Evolutionary conservation across 371 early-diverging fungal genomes (phyloP), one percentile per base, ranked within the genome.

Genomic region (Syncephalis fuscata): DNA sequence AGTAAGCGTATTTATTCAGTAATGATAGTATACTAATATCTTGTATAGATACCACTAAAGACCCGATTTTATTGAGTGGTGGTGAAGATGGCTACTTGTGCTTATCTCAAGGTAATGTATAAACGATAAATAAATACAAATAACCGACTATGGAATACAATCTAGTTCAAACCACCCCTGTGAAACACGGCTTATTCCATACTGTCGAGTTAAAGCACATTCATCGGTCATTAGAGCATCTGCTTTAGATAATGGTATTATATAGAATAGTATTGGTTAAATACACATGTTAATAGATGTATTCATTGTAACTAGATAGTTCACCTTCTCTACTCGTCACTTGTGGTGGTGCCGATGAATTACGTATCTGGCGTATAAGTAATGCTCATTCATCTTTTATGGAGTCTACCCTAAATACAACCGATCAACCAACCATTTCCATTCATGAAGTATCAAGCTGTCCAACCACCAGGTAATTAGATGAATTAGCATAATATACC

Each of bases 71-170:
- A 52, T 67, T 64, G 17, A 68, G 70, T 0, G 69, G 67, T 38
- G 68, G 66, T 14, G 73, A 73, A 44, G 73, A 73, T 45, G 67
- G 69, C 14, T 47, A 68, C 1, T 55, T 73, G 23, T 54, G 63
- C 19, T 56, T 73, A 17, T 53, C 44, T 48, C 53, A 53, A 32
- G 46, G 53, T 53, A 42, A 48, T 21, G 5, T 21, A 39, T 24
- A 19, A 9, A 17, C 27, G 22, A 26, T 25, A 36, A n/a, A 27
- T 27, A 25, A n/a, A n/a, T n/a, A n/a, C n/a, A n/a, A n/a, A n/a
- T n/a, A n/a, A n/a, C n/a, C n/a, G n/a, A n/a, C n/a, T n/a, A n/a
- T n/a, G n/a, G n/a, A n/a, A n/a, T n/a, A n/a, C n/a, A n/a, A n/a
- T n/a, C 10, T 42, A 42, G 17, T 1, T 19, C 20, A 16, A 44